Percentiles rank a stretch among this genome's conserved stretches.
These are phyloP conservation scores for Phytophthora agathidicida DNA, from an alignment of 352 stramenopile genomes.

Conservation along the genomic window DNA sequence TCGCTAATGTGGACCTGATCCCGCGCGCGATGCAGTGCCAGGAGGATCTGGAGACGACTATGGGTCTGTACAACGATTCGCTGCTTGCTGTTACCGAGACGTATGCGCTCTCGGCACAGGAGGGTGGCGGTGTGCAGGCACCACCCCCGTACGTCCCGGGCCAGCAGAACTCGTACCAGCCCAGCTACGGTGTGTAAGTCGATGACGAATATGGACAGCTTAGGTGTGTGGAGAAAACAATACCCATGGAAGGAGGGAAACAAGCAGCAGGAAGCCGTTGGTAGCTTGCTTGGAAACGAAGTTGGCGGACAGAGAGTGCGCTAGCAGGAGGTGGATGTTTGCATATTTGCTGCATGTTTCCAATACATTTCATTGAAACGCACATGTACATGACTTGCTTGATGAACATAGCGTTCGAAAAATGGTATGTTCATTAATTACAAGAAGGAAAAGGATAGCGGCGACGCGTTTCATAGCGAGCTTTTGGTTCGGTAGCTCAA, in stretches of 20 bases:
- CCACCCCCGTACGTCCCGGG: constrained; percentile 85
- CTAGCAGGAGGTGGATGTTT: constrained; percentile 20
- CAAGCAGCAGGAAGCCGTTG: constrained; percentile 31
- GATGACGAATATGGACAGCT: constrained; percentile 19
- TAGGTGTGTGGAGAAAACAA: constrained; percentile 1
- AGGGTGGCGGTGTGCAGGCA: constrained; percentile 57
- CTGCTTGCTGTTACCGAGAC: constrained; percentile 87
- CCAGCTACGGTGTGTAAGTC: constrained; percentile 81
- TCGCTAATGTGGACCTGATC: constrained; percentile 88
- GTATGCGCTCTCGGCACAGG: constrained; percentile 81
- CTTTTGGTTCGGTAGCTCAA: background rate
- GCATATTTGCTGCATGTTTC: constrained; percentile 35
- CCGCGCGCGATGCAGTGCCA: constrained; percentile 89
- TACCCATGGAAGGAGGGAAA: constrained; percentile 16
- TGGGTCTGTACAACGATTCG: constrained; percentile 91
- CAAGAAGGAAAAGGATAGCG: background rate
- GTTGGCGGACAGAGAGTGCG: constrained; percentile 9
- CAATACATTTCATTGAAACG: constrained; percentile 31
- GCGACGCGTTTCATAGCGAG: constrained; percentile 6
- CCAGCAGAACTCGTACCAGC: constrained; percentile 92
- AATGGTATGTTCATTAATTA: constrained; percentile 24
- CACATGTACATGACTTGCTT: background rate
- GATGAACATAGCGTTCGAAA: constrained; percentile 5
- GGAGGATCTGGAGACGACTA: constrained; percentile 86
- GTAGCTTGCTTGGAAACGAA: constrained; percentile 33